Evolutionary conservation across 2,329 filamentous ascomycete genomes (phyloP), one percentile per base, ranked within the genome.

Genomic region (Epichloe coenophiala): DNA sequence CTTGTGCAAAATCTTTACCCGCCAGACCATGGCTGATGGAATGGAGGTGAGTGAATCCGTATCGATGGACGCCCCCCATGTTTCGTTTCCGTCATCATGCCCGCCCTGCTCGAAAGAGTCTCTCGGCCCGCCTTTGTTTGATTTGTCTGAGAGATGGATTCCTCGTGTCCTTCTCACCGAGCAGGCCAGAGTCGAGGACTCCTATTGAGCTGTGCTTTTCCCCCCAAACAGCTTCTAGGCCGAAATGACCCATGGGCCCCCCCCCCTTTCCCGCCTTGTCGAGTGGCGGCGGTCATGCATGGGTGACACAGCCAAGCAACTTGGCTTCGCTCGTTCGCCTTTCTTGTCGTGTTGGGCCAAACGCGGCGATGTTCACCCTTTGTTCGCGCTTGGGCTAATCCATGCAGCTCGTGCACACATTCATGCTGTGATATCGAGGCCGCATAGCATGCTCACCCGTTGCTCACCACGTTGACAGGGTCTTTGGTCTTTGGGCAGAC

Each of bases 1-100:
- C 27, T 37, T 27, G 17, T 36, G 17, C 23, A 15, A 35, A 45
- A 40, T 23, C n/a, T 17, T n/a, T 21, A 23, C 11, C 31, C 8
- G 27, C 8, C 39, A 23, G 23, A 36, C n/a, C 21, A 45, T 37
- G 41, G n/a, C 41, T 19, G 48, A 38, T 46, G 48, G 39, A 33
- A 52, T 49, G 43, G 52, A 55, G 54, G 54, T 55, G 46, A 52
- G 54, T 49, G 42, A 37, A 21, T 35, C 23, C n/a, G 15, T 35
- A 6, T 37, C 33, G 13, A 41, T 15, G 31, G 31, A 31, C n/a
- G 13, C 33, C 21, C n/a, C n/a, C n/a, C 35, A 40, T 48, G 23
- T 37, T 51, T 15, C 23, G 12, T 39, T 37, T 48, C n/a, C 21
- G n/a, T 17, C 40, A 21, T 43, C 31, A 33, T 49, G 46, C 36